Evolutionary conservation across 768 basidiomycete species (phyloP), one percentile per base, ranked within the genome.

Genomic region (Dentipellis sp.): DNA sequence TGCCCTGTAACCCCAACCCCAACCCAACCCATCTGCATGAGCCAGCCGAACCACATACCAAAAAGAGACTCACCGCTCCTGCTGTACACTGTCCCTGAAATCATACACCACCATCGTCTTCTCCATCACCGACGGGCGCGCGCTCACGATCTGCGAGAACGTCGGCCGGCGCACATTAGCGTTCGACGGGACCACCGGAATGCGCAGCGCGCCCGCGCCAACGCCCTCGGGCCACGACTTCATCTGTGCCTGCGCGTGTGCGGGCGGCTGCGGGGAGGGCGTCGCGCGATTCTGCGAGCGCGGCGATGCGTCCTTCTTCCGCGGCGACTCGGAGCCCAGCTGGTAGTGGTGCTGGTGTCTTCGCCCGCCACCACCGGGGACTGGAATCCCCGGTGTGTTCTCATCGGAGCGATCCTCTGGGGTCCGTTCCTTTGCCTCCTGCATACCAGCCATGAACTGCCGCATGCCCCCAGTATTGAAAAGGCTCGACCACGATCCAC

Each of bases 401-500:
- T 21, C 56, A 49, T 38, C 62, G 48, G 39, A 55, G 38, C 54
- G 46, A 42, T 57, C 17, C 71, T 75, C 39, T 40, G 54, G 40
- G 67, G 68, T 16, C 76, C 69, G 10, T 74, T 74, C 7, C 76
- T 75, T 52, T 73, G 74, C 5, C 76, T 67, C 1, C 76, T 81
- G 78, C 29, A 81, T 72, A 35, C 83, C 80, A 10, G 75, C 74
- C 61, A 90, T 82, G 56, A 91, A 80, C 55, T 88, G 84, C 23
- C 84, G 76, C 69, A 90, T 73, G 45, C 74, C 78, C 16, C 79
- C 80, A 0, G 86, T 72, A 57, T 82, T 84, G 66, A 89, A 87
- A 10, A 91, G 64, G 63, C 82, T 90, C 0, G 88, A 86, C 90
- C 90, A 91, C 0, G 90, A 89, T 9, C 82, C 87, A 46, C 82